Percentiles rank a stretch among this genome's conserved stretches.
Evolutionary conservation across 352 stramenopile species (phyloP).

Genomic region (Phytophthora agathidicida): DNA sequence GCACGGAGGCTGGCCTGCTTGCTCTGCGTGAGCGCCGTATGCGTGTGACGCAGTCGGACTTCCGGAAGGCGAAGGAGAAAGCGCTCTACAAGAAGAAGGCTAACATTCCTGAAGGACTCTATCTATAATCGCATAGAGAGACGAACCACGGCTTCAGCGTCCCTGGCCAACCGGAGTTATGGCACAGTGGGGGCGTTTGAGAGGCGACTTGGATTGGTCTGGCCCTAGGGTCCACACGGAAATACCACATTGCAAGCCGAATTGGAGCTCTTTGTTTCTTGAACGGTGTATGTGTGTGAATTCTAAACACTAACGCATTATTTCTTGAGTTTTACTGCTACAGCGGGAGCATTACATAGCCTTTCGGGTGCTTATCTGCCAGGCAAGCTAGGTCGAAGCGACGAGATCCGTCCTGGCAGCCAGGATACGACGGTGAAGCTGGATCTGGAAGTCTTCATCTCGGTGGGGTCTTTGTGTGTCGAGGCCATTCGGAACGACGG

Average conservation of each 20-base stretch:
- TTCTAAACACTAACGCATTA: conserved; percentile 27
- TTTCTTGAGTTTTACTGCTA: conserved; percentile 19
- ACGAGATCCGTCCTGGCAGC: conserved; percentile 35
- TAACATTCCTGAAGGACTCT: conserved; percentile 99
- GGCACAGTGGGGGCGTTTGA: neutral
- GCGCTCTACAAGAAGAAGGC: conserved; percentile 99
- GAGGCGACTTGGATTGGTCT: conserved; percentile 12
- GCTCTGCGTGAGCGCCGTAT: conserved; percentile 99
- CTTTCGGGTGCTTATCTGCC: conserved; percentile 20
- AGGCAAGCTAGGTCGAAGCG: conserved; percentile 27
- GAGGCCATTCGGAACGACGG: conserved; percentile 21
- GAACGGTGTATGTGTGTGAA: conserved; percentile 7
- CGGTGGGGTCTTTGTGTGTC: conserved; percentile 13
- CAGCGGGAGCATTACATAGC: conserved; percentile 9
- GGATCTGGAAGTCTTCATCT: conserved; percentile 18
- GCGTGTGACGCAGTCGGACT: conserved; percentile 99
- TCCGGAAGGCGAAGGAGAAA: conserved; percentile 99
- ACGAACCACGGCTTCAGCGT: conserved; percentile 14
- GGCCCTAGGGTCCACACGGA: conserved; percentile 19
- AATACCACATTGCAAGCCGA: conserved; percentile 30
- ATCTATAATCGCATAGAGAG: conserved; percentile 90
- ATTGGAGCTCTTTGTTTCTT: conserved; percentile 31
- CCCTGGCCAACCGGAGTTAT: conserved; percentile 5
- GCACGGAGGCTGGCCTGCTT: conserved; percentile 99
- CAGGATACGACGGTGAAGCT: conserved; percentile 41